Base-by-base conservation (phyloP, 148 eudicot species). In the Silene conica region DNA sequence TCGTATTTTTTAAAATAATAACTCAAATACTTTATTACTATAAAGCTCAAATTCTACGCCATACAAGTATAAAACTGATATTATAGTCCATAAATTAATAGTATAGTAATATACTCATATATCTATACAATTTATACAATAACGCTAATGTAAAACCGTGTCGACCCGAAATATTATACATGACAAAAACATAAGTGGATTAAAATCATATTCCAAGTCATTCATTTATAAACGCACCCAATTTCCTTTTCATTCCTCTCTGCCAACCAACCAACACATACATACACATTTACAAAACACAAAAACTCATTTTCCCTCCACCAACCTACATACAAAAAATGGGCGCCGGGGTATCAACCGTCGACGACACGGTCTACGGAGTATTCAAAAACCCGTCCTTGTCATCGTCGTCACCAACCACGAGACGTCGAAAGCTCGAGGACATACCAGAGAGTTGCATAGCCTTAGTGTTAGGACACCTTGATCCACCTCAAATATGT, bases 401-500 rank as follows among this genome's bases (percentile, higher is more conserved):
- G n/a, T n/a, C n/a, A n/a, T 13, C 63, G 20, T 6, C 15, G 4
- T 57, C 60, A 19, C 6, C 20, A 12, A 1, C 74, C 21, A 13
- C 20, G 26, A 19, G 14, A 79, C 79, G 77, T 79, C 83, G 82
- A 38, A 85, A 81, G 20, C 84, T 94, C 0, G 96, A 76, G 10
- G 97, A 94, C 74, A 82, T 94, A 52, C 98, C 97, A 1, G 98
- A 94, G 71, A 82, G 83, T 64, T 94, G 98, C 63, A 72, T 94
- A 15, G 98, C 98, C 4, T 67, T 82, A 41, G 87, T 92, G 11
- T 85, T 94, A 18, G 76, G 83, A 52, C 76, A 83, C 63, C 71
- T 94, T 38, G 93, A 94, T 81, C 93, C 98, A 23, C 87, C 87
- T 21, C 90, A 92, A 80, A 92, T 94, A 74, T 92, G 96, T 79